phyloP scores from a whole-genome alignment of 2,329 filamentous ascomycete genomes.

The Sclerotinia spermophila region DNA sequence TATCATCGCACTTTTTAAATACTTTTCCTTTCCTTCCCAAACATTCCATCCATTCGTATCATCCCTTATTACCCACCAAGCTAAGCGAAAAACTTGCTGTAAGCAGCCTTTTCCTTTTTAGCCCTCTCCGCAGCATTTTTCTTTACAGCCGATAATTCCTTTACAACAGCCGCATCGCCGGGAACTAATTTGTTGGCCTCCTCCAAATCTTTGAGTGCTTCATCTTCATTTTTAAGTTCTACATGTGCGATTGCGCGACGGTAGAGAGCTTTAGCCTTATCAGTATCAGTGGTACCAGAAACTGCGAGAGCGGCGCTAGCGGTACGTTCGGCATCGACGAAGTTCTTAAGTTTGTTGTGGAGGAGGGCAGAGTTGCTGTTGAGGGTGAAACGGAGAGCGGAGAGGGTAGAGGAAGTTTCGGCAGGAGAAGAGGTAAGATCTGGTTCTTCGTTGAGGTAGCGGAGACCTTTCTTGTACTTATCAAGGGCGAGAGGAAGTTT shows the following conservation, averaged over 20 bases:
- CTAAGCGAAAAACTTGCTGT: conserved; percentile 78
- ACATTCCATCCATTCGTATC: background rate
- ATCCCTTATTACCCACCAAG: background rate
- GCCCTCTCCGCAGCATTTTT: conserved; percentile 67
- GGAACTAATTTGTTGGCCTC: conserved; percentile 73
- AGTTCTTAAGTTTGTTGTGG: conserved; percentile 74
- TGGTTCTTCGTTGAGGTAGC: conserved; percentile 84
- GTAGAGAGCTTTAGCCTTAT: conserved; percentile 87
- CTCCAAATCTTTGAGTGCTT: conserved; percentile 69
- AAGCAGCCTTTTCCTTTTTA: conserved; percentile 88
- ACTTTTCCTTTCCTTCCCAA: background rate
- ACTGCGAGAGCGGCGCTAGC: conserved; percentile 72
- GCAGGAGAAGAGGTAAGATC: conserved; percentile 68
- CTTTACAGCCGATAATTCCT: conserved; percentile 76
- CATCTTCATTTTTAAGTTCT: conserved; percentile 79
- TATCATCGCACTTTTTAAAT: background rate
- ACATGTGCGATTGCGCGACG: conserved; percentile 73
- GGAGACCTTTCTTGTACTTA: conserved; percentile 92
- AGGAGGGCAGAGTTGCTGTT: conserved; percentile 87
- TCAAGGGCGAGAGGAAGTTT: conserved; percentile 68
- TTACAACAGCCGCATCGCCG: conserved; percentile 67
- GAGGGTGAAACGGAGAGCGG: conserved; percentile 74
- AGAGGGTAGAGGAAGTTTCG: conserved; percentile 63
- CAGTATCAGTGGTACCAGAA: conserved; percentile 62
- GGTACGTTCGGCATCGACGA: conserved; percentile 64